phyloP scores from a whole-genome alignment of 371 early-diverging fungal species.

The Circinella umbellata region DNA sequence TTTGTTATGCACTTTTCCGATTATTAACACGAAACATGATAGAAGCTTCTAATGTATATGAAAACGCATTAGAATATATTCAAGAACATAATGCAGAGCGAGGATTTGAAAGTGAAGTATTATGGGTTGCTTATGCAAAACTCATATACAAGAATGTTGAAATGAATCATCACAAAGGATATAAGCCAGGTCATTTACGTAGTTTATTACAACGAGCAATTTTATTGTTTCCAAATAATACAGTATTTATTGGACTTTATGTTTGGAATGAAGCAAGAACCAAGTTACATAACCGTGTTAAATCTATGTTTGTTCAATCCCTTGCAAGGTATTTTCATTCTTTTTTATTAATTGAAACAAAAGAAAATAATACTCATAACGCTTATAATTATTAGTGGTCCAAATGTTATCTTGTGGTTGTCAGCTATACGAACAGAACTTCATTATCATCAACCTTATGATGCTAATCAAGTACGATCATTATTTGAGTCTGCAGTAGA shows the following conservation, averaged over 20 bases:
- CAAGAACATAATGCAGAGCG: constrained; percentile 42
- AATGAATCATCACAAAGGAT: constrained; percentile 31
- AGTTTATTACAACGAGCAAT: constrained; percentile 51
- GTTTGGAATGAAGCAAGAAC: constrained; percentile 72
- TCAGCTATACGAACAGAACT: constrained; percentile 68
- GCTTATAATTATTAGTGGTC: constrained; percentile 33
- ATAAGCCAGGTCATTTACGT: constrained; percentile 59
- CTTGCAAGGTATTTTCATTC: constrained; percentile 17
- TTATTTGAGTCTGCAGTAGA: constrained; percentile 66
- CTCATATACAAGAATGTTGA: constrained; percentile 50
- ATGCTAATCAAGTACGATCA: constrained; percentile 59
- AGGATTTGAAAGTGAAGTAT: constrained; percentile 43
- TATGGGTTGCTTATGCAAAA: constrained; percentile 50
- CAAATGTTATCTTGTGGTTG: constrained; percentile 63
- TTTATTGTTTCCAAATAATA: constrained; percentile 62
- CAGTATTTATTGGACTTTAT: constrained; percentile 60
- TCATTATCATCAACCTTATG: constrained; percentile 61
- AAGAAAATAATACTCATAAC: not conserved
- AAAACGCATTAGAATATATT: constrained; percentile 47
- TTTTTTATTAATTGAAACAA: not conserved
- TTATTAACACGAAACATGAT: constrained; percentile 58
- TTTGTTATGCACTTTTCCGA: constrained; percentile 60
- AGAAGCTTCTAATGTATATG: constrained; percentile 55
- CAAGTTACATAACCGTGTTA: constrained; percentile 69
- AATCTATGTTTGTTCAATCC: constrained; percentile 47